A percentile compares a stretch with the other conserved stretches of the same genome.
Evolutionary conservation across 148 eudicot genomes (phyloP).

Genomic region (Rhododendron kiyosumense): DNA sequence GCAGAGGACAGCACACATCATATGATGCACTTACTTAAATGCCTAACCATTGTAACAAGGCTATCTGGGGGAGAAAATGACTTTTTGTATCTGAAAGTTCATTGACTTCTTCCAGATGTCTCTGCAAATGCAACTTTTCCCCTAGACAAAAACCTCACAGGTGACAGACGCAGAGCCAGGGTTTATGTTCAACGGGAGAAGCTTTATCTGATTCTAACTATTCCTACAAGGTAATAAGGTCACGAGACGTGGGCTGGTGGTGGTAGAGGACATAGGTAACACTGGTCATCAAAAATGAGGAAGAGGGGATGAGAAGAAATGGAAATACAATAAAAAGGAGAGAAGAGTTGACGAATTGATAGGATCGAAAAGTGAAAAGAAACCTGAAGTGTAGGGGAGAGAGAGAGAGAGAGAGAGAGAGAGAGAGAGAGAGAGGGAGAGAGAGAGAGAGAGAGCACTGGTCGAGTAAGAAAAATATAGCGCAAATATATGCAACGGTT

Average conservation of each 20-base stretch:
- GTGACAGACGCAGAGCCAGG: neutral
- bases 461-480: neutral
- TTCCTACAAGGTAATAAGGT: neutral
- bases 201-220: neutral
- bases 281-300: neutral
- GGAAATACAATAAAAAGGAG: neutral
- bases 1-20: conserved; percentile 1
- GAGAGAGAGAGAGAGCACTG: neutral
- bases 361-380: neutral
- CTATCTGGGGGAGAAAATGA: neutral
- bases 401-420: neutral
- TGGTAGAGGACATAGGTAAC: neutral
- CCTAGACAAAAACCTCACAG: neutral
- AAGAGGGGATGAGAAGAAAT: neutral
- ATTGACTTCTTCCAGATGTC: neutral
- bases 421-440: neutral
- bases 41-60: neutral
- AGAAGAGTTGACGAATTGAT: neutral
- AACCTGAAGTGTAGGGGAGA: neutral
- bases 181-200: neutral
- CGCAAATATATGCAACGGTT: neutral
- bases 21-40: neutral
- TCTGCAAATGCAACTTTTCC: neutral
- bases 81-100: neutral
- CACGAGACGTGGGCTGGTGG: neutral